phyloP scores from a whole-genome alignment of 331 rosid species.

The Quercus phellos region DNA sequence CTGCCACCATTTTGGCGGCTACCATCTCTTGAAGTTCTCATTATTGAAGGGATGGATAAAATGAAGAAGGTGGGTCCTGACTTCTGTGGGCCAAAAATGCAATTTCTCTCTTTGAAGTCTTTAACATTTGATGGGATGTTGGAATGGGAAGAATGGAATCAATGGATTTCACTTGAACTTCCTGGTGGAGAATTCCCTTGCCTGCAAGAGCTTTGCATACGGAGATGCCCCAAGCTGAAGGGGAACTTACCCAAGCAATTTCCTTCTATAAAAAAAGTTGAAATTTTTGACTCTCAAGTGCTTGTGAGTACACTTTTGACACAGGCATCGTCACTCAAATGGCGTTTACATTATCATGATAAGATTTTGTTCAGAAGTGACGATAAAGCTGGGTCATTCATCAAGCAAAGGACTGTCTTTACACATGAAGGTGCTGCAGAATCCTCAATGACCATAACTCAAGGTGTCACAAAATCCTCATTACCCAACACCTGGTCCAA shows the following conservation, averaged over 20 bases:
- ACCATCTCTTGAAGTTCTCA: constrained; percentile 29
- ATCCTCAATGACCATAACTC: neutral
- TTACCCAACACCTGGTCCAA: no score
- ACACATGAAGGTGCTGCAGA: neutral
- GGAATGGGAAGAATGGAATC: neutral
- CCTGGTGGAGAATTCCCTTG: neutral
- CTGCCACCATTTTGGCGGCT: constrained; percentile 13
- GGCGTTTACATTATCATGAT: neutral
- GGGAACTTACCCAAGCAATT: neutral
- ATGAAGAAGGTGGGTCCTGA: constrained; percentile 22
- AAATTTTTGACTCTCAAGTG: constrained; percentile 19
- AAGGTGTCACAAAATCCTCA: no score
- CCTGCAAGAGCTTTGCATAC: constrained; percentile 27
- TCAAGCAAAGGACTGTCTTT: neutral
- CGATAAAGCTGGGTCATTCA: neutral
- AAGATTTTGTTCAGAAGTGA: neutral
- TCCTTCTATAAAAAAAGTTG: constrained; percentile 27
- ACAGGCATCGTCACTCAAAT: neutral
- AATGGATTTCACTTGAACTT: constrained; percentile 15
- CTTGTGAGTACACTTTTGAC: constrained; percentile 23
- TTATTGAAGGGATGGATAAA: constrained; percentile 19
- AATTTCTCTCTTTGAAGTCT: constrained; percentile 28
- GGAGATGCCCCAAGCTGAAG: neutral
- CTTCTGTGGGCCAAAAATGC: constrained; percentile 9
- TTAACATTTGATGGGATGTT: constrained; percentile 12